Base-by-base conservation (phyloP, 176 grass and related monocot genomes). In the Oryza australiensis region DNA sequence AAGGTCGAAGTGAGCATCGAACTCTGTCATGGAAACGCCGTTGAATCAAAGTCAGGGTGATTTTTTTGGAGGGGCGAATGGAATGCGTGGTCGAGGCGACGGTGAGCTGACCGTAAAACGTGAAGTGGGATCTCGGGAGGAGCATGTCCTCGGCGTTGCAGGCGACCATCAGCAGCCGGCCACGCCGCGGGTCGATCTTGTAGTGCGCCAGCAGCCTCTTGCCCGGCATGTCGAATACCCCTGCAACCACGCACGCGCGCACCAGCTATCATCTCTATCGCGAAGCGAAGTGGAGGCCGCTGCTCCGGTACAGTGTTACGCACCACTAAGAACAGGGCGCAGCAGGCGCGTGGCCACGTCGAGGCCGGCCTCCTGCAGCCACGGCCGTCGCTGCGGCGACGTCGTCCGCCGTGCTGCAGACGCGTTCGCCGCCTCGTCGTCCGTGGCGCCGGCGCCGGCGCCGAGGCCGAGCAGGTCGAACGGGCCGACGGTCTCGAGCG, bases 101-200 rank as follows among this genome's bases (percentile, higher is more conserved):
- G 38, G 11, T 0, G 66, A 0, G 22, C 81, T 28, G 26, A 98
- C 92, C 93, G 68, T 88, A 95, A 82, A 98, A 95, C 7, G 96
- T 95, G 88, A 95, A 98, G 86, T 86, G 90, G 64, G 96, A 93
- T 22, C 93, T 90, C 24, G 96, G 88, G 22, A 98, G 93, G 59
- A 98, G 93, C 92, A 98, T 82, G 88, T 95, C 96, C 73, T 98
- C 93, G 26, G 96, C 90, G 82, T 95, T 93, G 88, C 96, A 98
- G 24, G 96, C 77, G 23, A 95, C 73, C 90, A 95, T 86, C 3
- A 95, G 73, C 37, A 98, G 88, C 76, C 90, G 86, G n/a, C 90
- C 84, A 23, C 69, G 67, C 51, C 79, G 24, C 9, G 68, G 26
- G 75, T 98, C 96, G 80, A 98, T 83, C 76, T 98, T 98, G 89